phyloP scores from a whole-genome alignment of 164 flowering plant species.

The Aristolochia californica region DNA sequence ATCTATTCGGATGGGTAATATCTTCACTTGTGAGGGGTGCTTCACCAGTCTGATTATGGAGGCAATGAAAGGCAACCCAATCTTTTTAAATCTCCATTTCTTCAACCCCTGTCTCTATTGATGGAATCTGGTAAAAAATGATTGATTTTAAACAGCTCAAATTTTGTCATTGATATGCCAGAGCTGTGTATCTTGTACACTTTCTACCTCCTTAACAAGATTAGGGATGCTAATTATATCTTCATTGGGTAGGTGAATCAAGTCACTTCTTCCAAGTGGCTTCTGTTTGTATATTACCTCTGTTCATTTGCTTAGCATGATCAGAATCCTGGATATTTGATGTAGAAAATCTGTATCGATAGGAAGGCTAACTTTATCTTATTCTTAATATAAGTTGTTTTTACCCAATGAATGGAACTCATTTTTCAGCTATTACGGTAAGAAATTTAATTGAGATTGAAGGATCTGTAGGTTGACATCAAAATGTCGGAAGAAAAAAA shows the following conservation, averaged over 20 bases:
- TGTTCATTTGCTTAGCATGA: background rate
- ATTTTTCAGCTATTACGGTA: no score
- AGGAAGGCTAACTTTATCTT: background rate
- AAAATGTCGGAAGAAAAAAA: no score
- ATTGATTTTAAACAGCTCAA: constrained; percentile 4
- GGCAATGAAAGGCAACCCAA: constrained; percentile 5
- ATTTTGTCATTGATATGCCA: constrained; percentile 9
- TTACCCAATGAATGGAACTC: no score
- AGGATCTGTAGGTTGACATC: no score
- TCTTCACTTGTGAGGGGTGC: constrained; percentile 7
- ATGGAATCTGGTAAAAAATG: background rate
- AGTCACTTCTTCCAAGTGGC: constrained; percentile 5
- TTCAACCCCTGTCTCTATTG: background rate
- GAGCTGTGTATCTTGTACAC: constrained; percentile 8
- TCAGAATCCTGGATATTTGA: constrained; percentile 7
- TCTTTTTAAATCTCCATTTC: background rate
- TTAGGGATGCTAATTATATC: constrained; percentile 17
- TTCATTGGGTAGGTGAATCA: constrained; percentile 9
- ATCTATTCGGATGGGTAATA: constrained; percentile 12
- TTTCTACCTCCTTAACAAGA: constrained; percentile 9
- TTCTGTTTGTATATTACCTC: constrained; percentile 1
- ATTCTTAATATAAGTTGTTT: no score
- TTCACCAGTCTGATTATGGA: constrained; percentile 5
- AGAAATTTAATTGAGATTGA: no score
- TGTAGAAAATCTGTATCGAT: background rate